phyloP scores from a whole-genome alignment of 768 basidiomycete genomes.

The Plicaturopsis crispa region DNA sequence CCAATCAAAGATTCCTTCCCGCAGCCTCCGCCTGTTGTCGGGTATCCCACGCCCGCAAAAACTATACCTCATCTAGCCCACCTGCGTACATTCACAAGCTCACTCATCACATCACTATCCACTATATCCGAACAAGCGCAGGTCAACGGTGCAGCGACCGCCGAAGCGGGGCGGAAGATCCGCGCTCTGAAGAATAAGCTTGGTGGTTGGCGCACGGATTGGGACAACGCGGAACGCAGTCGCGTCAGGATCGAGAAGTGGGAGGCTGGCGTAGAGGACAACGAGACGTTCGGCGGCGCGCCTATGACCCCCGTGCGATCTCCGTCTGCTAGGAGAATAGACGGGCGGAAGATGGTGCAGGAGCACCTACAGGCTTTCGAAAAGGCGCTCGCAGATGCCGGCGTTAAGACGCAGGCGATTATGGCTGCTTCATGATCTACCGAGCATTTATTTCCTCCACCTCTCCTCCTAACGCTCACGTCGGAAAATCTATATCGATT shows the following conservation, averaged over 20 bases:
- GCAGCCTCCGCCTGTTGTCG: conserved; percentile 36
- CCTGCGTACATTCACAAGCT: conserved; percentile 66
- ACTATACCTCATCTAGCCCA: conserved; percentile 62
- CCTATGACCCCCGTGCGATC: conserved; percentile 22
- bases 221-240: conserved; percentile 81
- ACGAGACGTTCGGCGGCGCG: conserved; percentile 19
- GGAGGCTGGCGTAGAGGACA: conserved; percentile 57
- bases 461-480: conserved; percentile 23
- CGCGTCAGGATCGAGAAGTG: conserved; percentile 69
- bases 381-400: conserved; percentile 63
- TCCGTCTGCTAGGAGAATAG: conserved; percentile 36
- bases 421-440: conserved; percentile 53
- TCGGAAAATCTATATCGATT: conserved; percentile 7
- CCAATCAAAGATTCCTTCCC: conserved; percentile 55
- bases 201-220: conserved; percentile 72
- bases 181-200: conserved; percentile 80
- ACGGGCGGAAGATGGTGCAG: conserved; percentile 67
- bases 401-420: conserved; percentile 70
- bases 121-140: conserved; percentile 84
- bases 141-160: conserved; percentile 77
- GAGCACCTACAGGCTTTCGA: conserved; percentile 77
- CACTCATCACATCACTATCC: conserved; percentile 67
- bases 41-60: conserved; percentile 48
- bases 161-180: conserved; percentile 82
- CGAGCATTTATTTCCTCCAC: conserved; percentile 11